Percentiles rank a stretch among this genome's conserved stretches.
These are phyloP conservation scores for Bryoerythrophyllum caledonicum DNA, from an alignment of 225 moss, liverwort and hornwort genomes.

Conservation along the genomic window DNA sequence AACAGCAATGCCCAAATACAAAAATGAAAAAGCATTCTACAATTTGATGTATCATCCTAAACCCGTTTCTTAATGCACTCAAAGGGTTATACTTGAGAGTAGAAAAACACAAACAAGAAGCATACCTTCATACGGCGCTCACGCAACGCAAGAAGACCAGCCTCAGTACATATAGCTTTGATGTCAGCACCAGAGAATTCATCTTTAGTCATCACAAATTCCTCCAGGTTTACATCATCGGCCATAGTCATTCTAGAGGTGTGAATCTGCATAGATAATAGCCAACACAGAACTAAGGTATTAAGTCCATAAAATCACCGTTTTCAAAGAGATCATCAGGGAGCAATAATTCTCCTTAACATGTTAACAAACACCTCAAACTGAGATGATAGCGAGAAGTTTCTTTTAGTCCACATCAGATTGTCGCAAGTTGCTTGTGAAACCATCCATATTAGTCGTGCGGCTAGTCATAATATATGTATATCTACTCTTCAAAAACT, in stretches of 20 bases:
- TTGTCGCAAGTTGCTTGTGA: not conserved
- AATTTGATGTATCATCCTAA: not conserved
- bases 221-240: constrained; percentile 96
- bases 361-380: not conserved
- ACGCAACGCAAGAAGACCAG: constrained; percentile 88
- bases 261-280: constrained; percentile 69
- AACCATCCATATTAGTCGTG: not conserved
- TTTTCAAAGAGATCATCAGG: not conserved
- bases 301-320: constrained; percentile 3
- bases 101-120: constrained; percentile 13
- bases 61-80: not conserved
- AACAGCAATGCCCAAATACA: not conserved
- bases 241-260: constrained; percentile 97
- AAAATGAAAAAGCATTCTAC: not conserved
- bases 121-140: constrained; percentile 98
- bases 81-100: not conserved
- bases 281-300: constrained; percentile 11
- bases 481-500: not conserved
- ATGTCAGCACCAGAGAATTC: constrained; percentile 97
- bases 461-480: not conserved
- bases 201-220: constrained; percentile 98
- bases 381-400: not conserved
- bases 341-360: not conserved
- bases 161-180: constrained; percentile 97
- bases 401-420: not conserved